Percentiles rank a stretch among this genome's conserved stretches.
phyloP scores from a whole-genome alignment of 2,329 filamentous ascomycete genomes.

The Cladosporium sp. region DNA sequence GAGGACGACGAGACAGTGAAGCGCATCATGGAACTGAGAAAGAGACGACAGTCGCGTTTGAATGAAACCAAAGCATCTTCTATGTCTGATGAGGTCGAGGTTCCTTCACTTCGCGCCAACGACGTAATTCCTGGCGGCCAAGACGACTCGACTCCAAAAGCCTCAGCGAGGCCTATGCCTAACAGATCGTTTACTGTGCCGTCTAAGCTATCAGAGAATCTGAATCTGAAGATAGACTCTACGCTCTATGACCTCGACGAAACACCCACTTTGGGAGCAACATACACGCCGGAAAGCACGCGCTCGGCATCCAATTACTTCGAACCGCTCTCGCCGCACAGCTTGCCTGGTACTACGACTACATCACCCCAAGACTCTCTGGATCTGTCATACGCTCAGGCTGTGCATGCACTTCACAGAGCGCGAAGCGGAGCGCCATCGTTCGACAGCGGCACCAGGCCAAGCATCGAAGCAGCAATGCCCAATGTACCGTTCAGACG shows the following conservation, averaged over 20 bases:
- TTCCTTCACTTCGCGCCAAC: background rate
- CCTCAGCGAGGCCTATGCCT: background rate
- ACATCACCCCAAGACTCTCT: conserved; percentile 19
- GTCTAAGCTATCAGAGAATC: background rate
- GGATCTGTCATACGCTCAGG: conserved; percentile 28
- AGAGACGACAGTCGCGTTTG: conserved; percentile 53
- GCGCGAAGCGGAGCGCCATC: conserved; percentile 4
- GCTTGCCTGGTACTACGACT: conserved; percentile 1
- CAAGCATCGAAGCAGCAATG: conserved; percentile 10
- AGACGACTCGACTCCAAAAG: conserved; percentile 16
- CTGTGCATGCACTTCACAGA: conserved; percentile 23
- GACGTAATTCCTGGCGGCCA: conserved; percentile 1
- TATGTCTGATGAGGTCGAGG: conserved; percentile 23
- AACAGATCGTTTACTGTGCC: conserved; percentile 6
- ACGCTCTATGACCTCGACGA: conserved; percentile 1
- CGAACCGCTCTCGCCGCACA: conserved; percentile 3
- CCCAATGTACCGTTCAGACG: conserved; percentile 9
- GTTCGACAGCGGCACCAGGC: background rate
- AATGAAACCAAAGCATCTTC: conserved; percentile 41
- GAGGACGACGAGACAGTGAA: conserved; percentile 51
- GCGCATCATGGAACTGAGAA: conserved; percentile 54
- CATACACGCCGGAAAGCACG: background rate
- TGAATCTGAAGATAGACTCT: conserved; percentile 14
- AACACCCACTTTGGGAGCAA: background rate
- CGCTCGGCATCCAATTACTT: background rate